Evolutionary conservation across 257 asterid genomes (phyloP).

Genomic region (Solanum pinnatisectum): DNA sequence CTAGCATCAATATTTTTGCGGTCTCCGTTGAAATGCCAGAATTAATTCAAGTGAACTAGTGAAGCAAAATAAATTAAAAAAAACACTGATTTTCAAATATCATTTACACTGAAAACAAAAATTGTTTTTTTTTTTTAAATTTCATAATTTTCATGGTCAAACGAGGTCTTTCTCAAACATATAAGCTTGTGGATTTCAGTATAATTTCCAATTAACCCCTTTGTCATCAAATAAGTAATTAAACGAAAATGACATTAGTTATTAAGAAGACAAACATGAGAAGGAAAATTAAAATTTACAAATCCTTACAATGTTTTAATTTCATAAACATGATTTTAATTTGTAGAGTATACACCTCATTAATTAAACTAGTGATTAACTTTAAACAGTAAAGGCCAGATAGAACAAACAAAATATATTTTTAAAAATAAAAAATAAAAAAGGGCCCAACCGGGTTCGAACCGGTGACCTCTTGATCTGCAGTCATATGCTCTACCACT

Average conservation of each 20-base stretch:
- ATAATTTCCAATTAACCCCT: background rate
- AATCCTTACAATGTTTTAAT: background rate
- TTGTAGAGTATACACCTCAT: background rate
- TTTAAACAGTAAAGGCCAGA: background rate
- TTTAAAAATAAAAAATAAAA: too few species aligned
- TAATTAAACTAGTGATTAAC: background rate
- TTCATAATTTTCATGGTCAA: too few species aligned
- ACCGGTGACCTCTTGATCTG: slow-evolving; percentile 47
- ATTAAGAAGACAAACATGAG: background rate
- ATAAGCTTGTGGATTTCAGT: background rate
- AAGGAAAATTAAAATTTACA: background rate
- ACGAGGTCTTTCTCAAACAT: background rate
- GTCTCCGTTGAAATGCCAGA: too few species aligned
- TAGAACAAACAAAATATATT: background rate
- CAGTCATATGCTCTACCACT: slow-evolving; percentile 87
- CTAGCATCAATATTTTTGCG: too few species aligned
- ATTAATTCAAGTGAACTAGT: too few species aligned
- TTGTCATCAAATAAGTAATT: background rate
- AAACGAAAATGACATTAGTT: too few species aligned
- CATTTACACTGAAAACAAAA: too few species aligned
- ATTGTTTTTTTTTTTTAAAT: too few species aligned
- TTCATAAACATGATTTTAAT: background rate
- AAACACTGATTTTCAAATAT: too few species aligned
- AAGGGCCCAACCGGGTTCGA: slow-evolving; percentile 36
- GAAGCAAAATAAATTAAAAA: too few species aligned